Base-by-base conservation (phyloP, 1,139 yeast species). In the Zygoascus sp. region DNA sequence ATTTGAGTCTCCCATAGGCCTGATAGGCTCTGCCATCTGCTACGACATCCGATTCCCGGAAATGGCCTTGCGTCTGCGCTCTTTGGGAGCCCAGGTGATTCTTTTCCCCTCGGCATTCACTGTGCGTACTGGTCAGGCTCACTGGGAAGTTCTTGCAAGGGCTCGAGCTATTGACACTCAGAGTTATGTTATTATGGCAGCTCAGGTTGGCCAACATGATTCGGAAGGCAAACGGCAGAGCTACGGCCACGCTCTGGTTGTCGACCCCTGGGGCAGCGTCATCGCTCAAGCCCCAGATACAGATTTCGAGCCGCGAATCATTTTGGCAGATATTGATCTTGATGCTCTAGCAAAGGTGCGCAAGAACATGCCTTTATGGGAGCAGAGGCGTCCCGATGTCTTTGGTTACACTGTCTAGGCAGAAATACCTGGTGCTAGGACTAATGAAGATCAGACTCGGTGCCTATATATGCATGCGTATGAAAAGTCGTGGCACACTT, bases 61-160 rank as follows among this genome's bases (percentile, higher is more conserved):
- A 62, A 68, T 84, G 44, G 80, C 92, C 1, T 61, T 84, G 30
- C 64, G 79, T 39, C 69, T 87, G 38, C 72, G 96, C 36, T 62
- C 77, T 19, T 59, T 70, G 38, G 97, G 97, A 1, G 96, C 97
- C 0, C 76, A 88, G 49, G 68, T 92, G 25, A 59, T 92, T 23
- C 76, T 90, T 1, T 92, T 72, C 58, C 97, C 98, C 0, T 83
- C 95, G 34, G 97, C 97, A 0, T 92, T 94, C 69, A 90, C 97
- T 0, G 78, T 85, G 59, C 79, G 82, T 57, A 92, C 97, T 0
- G 97, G 98, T 0, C 79, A 78, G 49, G 92, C 92, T 0, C 97
- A 92, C 60, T 92, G 97, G 96, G 80, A 81, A 50, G 65, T 76
- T 1, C 68, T 92, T 48, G 96, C 89, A 1, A 73, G 80, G 35